Base-by-base conservation (phyloP, 2,329 filamentous ascomycete genomes). In the Elsinoe batatas region DNA sequence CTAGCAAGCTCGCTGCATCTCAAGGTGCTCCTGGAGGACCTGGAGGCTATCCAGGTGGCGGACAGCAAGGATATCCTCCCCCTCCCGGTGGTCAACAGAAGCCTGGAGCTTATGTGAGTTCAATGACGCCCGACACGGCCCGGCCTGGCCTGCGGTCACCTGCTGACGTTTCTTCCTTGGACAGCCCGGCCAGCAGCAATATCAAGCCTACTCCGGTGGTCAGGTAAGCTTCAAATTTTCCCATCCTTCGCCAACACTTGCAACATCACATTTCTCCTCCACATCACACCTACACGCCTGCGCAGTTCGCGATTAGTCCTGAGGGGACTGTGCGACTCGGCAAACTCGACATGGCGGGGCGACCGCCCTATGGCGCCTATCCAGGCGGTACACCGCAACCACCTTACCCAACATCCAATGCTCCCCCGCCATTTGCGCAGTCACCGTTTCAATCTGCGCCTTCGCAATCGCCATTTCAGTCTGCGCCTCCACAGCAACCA, bases 41-140 rank as follows among this genome's bases (percentile, higher is more conserved):
- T 35, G 53, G 40, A 33, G 53, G 40, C 13, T 51, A 51, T 56
- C 62, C 66, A 46, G 61, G 62, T 57, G 69, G 68, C 38, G 54
- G 49, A 30, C 56, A 56, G 42, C 53, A 56, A 17, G 63, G 58
- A 22, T 67, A 66, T 57, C 66, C 68, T 61, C 64, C 68, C 12
- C 54, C 56, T 32, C 44, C 44, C 36, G 64, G 66, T 46, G 56
- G 56, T 37, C 56, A 50, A 47, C 56, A 53, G 22, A 56, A 66
- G 56, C 67, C 66, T 60, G 71, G 72, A 62, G 72, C 73, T 69
- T 79, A 80, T 68, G 79, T 81, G 71, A 76, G 79, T 79, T 56
- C 55, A 35, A 36, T 55, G 20, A 18, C 42, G 53, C 49, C 54
- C 37, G 47, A 44, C 37, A 33, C 54, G 43, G 56, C 38, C 55